phyloP scores from a whole-genome alignment of 2,329 filamentous ascomycete genomes.

The Juglanconis juglandina region DNA sequence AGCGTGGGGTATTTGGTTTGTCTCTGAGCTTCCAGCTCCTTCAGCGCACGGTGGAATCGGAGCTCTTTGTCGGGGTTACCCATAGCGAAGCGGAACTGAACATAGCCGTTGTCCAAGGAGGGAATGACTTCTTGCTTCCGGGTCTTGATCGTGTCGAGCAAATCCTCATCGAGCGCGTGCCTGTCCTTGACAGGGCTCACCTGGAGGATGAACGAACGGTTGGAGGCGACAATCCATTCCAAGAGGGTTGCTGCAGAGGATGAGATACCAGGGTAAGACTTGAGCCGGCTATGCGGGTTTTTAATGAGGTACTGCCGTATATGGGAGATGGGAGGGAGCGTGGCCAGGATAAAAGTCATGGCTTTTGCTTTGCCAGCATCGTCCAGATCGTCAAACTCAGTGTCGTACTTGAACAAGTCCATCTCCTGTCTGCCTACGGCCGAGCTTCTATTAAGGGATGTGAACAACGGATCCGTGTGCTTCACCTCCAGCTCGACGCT shows the following conservation, averaged over 20 bases:
- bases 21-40: slow-evolving; percentile 23
- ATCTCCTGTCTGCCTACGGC: neutral
- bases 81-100: slow-evolving; percentile 85
- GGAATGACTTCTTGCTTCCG: slow-evolving; percentile 50
- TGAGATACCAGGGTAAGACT: slow-evolving; percentile 53
- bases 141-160: slow-evolving; percentile 23
- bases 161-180: slow-evolving; percentile 35
- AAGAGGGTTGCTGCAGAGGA: slow-evolving; percentile 65
- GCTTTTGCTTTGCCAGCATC: slow-evolving; percentile 46
- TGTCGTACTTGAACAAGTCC: slow-evolving; percentile 42
- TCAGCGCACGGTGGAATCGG: slow-evolving; percentile 64
- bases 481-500: neutral
- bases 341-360: slow-evolving; percentile 49
- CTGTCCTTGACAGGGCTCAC: slow-evolving; percentile 36
- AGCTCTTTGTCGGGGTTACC: slow-evolving; percentile 84
- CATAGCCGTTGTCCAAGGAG: slow-evolving; percentile 59
- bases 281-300: slow-evolving; percentile 37
- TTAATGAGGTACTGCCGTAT: slow-evolving; percentile 50
- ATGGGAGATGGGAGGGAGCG: slow-evolving; percentile 58
- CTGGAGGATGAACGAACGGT: slow-evolving; percentile 80
- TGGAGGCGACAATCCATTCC: slow-evolving; percentile 87
- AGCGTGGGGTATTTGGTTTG: slow-evolving; percentile 8
- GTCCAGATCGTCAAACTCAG: slow-evolving; percentile 55
- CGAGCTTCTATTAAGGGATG: neutral
- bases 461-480: neutral